phyloP scores from a whole-genome alignment of 1,139 yeast genomes.

The Saccharomyces hybrid region DNA sequence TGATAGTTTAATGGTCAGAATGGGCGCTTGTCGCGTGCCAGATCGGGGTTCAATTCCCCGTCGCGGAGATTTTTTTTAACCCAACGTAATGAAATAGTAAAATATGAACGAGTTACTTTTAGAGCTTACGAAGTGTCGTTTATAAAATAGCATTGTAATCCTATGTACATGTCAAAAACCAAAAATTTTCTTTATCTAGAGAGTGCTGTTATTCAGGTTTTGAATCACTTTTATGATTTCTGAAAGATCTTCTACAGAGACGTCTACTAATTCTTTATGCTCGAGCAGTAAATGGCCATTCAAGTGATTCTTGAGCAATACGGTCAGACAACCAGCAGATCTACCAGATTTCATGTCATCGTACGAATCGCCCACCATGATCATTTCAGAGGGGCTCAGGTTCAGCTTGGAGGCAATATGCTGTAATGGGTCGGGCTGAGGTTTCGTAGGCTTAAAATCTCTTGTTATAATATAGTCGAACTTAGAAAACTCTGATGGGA shows the following conservation, averaged over 20 bases:
- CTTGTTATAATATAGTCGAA: constrained; percentile 51
- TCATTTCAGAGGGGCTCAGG: constrained; percentile 36
- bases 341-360: constrained; percentile 58
- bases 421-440: constrained; percentile 51
- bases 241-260: constrained; percentile 35
- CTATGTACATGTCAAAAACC: too few relatives aligned
- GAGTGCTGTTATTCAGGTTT: background rate
- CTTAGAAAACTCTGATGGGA: constrained; percentile 32
- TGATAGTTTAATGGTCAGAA: too few relatives aligned
- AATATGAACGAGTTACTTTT: too few relatives aligned
- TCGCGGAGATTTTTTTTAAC: too few relatives aligned
- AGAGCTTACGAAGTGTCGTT: too few relatives aligned
- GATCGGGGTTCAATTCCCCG: too few relatives aligned
- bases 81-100: too few relatives aligned
- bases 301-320: constrained; percentile 42
- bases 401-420: constrained; percentile 45
- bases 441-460: constrained; percentile 57
- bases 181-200: background rate
- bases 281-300: constrained; percentile 36
- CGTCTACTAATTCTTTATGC: constrained; percentile 35
- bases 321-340: constrained; percentile 49
- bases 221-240: constrained; percentile 36
- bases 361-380: constrained; percentile 65
- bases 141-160: too few relatives aligned
- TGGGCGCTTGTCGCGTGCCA: too few relatives aligned